Base-by-base conservation (phyloP, 164 flowering plant genomes). In the Nymphaea colorata region DNA sequence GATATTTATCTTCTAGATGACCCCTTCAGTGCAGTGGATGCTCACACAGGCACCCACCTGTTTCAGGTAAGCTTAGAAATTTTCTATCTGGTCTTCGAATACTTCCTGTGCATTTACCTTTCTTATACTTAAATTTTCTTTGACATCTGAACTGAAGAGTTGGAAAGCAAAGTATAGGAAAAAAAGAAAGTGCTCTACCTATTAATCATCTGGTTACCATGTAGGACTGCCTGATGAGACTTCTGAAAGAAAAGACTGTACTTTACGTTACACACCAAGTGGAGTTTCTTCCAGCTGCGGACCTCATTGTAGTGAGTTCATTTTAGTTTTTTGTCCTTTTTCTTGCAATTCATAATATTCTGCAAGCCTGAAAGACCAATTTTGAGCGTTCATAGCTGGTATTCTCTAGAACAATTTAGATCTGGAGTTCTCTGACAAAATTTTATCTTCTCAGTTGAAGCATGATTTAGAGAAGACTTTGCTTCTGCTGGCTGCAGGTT, bases 1-100 rank as follows among this genome's bases (percentile, higher is more conserved):
- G 99, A 91, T 74, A 88, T 91, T 64, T 94, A 91, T 77, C 80
- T 94, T 61, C 86, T 94, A 42, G 99, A 94, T 74, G 99, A 94
- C 71, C 99, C 99, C 71, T 94, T 94, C 77, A 94, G 99, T 75
- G 99, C 98, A 18, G 98, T 94, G 64, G 99, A 94, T 84, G 98
- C 98, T 71, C 98, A 94, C 75, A 94, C 99, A 45, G 99, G 98
- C 71, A 82, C 87, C 41, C 93, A 94, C 74, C 86, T 94, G 67
- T 91, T 94, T 75, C 67, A 88, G 87, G 99, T 90, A 15, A 63
- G 78, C 62, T 18, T n/a, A 25, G 36, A 25, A 25, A 25, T 41
- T 41, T 15, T 15, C 59, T 55, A 8, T 16, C 62, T 60, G 15
- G 62, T 60, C 62, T 60, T 45, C 1, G 11, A 45, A 45, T 5